These are phyloP conservation scores for Phytopythium aichiense DNA, from an alignment of 352 stramenopile genomes.

Conservation along the genomic window DNA sequence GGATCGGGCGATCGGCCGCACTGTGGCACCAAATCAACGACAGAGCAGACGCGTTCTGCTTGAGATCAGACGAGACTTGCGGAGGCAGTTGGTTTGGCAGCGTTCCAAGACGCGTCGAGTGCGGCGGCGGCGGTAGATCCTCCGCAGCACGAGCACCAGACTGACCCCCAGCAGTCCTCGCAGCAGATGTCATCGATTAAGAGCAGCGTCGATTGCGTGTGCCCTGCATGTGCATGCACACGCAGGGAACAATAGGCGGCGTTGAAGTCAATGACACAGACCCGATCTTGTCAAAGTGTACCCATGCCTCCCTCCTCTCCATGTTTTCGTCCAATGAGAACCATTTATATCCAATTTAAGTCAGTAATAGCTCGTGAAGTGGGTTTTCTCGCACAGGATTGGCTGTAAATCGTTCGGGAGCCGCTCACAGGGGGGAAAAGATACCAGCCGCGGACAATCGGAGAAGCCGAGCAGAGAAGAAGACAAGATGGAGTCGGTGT, in stretches of 20 bases:
- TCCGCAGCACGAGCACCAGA: conserved; percentile 23
- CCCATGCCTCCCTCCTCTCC: background rate
- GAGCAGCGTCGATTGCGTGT: too few relatives aligned
- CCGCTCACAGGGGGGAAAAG: conserved; percentile 3
- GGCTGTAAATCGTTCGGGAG: background rate
- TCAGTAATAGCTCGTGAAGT: background rate
- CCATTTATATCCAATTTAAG: background rate
- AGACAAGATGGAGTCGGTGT: conserved; percentile 77
- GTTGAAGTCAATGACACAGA: too few relatives aligned
- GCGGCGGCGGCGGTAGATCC: background rate
- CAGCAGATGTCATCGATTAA: too few relatives aligned
- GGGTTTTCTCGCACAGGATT: background rate
- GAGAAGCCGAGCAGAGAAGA: background rate
- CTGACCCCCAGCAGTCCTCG: conserved; percentile 1
- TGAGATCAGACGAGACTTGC: too few relatives aligned
- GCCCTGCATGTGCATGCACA: too few relatives aligned
- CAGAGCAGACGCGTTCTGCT: background rate
- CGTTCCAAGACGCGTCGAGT: background rate
- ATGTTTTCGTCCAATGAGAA: conserved; percentile 3
- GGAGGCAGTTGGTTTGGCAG: too few relatives aligned
- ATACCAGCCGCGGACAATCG: background rate
- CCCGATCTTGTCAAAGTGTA: conserved; percentile 4
- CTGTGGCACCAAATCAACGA: background rate
- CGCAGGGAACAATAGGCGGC: too few relatives aligned
- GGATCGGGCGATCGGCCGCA: too few relatives aligned